phyloP scores from a whole-genome alignment of 1,284 basidiomycete genomes.

The Cutaneotrichosporon mucoides region DNA sequence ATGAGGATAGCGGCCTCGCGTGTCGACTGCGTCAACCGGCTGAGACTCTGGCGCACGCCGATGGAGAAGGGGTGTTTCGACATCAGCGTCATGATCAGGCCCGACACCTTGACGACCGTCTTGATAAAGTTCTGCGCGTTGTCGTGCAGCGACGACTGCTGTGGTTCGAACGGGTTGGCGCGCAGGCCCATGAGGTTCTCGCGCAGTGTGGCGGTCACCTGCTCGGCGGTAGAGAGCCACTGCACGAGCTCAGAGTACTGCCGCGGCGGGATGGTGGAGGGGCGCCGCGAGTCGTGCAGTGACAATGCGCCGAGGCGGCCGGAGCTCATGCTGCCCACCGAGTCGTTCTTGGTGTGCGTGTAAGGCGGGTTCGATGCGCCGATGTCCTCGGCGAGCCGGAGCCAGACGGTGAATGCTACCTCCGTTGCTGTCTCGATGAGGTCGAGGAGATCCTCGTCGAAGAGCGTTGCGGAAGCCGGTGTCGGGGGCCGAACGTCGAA shows the following conservation, averaged over 20 bases:
- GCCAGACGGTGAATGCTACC: conserved; percentile 51
- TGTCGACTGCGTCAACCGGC: conserved; percentile 50
- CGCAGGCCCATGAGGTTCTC: conserved; percentile 41
- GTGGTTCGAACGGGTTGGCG: conserved; percentile 31
- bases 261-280: conserved; percentile 31
- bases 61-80: conserved; percentile 40
- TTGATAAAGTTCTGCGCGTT: conserved; percentile 45
- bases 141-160: conserved; percentile 32
- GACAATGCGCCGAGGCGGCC: conserved; percentile 17
- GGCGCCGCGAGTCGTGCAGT: conserved; percentile 19
- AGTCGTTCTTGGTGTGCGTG: conserved; percentile 18
- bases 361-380: conserved; percentile 28
- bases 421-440: conserved; percentile 51
- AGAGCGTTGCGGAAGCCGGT: conserved; percentile 44
- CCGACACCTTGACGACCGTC: conserved; percentile 51
- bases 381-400: conserved; percentile 51
- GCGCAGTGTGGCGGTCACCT: conserved; percentile 35
- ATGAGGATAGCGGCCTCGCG: conserved; percentile 51
- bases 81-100: conserved; percentile 47
- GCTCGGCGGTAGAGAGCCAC: conserved; percentile 41
- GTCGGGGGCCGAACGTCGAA: conserved; percentile 47
- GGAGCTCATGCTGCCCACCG: conserved; percentile 10
- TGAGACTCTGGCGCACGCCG: conserved; percentile 40
- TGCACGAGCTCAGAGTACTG: conserved; percentile 40
- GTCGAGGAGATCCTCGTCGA: conserved; percentile 52